phyloP scores from a whole-genome alignment of 2,329 filamentous ascomycete genomes.

The Emergomyces orientalis region DNA sequence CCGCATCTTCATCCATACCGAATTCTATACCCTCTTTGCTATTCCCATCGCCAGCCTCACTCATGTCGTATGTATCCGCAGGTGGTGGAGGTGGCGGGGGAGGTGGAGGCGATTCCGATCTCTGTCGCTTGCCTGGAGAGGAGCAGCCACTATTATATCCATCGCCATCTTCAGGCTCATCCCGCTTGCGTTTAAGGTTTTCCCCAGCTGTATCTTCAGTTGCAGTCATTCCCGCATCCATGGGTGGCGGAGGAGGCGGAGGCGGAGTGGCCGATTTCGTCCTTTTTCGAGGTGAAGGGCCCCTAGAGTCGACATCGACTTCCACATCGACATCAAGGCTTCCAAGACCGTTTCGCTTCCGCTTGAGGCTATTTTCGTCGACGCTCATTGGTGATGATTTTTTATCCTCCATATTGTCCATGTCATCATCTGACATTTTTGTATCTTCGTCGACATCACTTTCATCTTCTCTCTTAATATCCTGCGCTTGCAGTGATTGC shows the following conservation, averaged over 20 bases:
- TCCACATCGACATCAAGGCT: slow-evolving; percentile 24
- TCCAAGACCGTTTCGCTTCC: slow-evolving; percentile 52
- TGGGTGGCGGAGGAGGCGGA: slow-evolving; percentile 27
- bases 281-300: slow-evolving; percentile 46
- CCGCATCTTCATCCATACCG: neutral
- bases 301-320: slow-evolving; percentile 32
- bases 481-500: slow-evolving; percentile 17
- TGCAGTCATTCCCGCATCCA: slow-evolving; percentile 15
- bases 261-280: slow-evolving; percentile 39
- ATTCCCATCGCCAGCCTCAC: slow-evolving; percentile 12
- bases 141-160: slow-evolving; percentile 15
- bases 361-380: slow-evolving; percentile 45
- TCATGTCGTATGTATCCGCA: slow-evolving; percentile 20
- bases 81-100: slow-evolving; percentile 26
- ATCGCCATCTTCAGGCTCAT: slow-evolving; percentile 15
- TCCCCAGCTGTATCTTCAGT: slow-evolving; percentile 9
- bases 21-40: slow-evolving; percentile 14
- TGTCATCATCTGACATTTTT: slow-evolving; percentile 37
- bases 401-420: slow-evolving; percentile 33
- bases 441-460: slow-evolving; percentile 22
- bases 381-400: slow-evolving; percentile 41
- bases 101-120: slow-evolving; percentile 19
- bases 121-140: slow-evolving; percentile 18
- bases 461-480: slow-evolving; percentile 15
- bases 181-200: slow-evolving; percentile 17